These are phyloP conservation scores for Trichoderma guizhouense DNA, from an alignment of 2,329 filamentous ascomycete genomes.

Conservation along the genomic window DNA sequence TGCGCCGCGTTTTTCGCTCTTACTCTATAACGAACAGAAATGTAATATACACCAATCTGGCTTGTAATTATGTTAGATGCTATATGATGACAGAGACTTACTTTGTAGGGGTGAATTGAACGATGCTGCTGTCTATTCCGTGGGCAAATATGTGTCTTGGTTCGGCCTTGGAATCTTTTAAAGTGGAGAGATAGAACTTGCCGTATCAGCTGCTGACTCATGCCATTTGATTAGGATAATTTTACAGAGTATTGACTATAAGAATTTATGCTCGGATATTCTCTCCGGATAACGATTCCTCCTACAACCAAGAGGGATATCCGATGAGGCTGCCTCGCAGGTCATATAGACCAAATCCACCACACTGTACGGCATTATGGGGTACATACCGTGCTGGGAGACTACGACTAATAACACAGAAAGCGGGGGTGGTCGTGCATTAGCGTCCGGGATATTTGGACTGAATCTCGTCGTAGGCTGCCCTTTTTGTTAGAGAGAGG, in stretches of 20 bases:
- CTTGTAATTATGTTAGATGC: background rate
- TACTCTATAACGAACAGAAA: background rate
- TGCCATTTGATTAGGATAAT: background rate
- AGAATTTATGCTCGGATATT: background rate
- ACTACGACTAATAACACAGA: background rate
- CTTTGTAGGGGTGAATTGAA: background rate
- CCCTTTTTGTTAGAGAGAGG: background rate
- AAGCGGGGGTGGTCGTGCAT: background rate
- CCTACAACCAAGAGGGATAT: background rate
- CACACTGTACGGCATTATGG: background rate
- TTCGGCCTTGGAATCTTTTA: background rate
- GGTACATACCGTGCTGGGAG: background rate
- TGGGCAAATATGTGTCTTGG: background rate
- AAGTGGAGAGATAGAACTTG: background rate
- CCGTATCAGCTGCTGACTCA: background rate
- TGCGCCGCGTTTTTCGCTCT: too few species aligned
- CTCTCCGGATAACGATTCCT: background rate
- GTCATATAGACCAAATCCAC: background rate
- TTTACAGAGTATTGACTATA: background rate
- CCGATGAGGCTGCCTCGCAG: background rate
- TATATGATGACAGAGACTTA: background rate
- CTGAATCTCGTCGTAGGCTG: background rate
- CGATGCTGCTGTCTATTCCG: background rate
- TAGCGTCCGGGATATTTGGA: background rate
- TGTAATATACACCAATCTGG: background rate